Base-by-base conservation (phyloP, 2,329 filamentous ascomycete species). In the Colletotrichum plurivorum region DNA sequence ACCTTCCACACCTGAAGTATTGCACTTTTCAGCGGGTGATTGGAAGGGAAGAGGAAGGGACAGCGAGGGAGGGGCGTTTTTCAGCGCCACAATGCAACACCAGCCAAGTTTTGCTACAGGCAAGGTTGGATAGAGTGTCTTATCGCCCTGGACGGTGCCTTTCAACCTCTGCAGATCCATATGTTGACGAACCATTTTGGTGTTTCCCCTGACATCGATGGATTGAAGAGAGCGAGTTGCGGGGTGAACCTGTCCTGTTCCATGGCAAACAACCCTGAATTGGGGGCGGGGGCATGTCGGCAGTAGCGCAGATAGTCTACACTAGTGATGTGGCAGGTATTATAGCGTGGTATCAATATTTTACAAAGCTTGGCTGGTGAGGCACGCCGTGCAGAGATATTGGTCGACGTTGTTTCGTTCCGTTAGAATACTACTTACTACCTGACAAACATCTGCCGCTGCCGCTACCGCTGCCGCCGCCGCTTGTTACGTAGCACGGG, bases 61-160 rank as follows among this genome's bases (percentile, higher is more conserved):
- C 25, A 49, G 10, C 31, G 31, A 36, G 8, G 31, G 31, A 36
- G 31, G 27, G 31, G 31, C 31, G 31, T 8, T 12, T 49, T 46
- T 41, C 31, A 62, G 41, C 59, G 59, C 59, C 59, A 62, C 49
- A 62, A 54, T 62, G 59, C 46, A 62, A 63, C 60, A 41, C 52
- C 52, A 63, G 55, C 51, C 59, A 62, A 43, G 59, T 62, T 62
- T 48, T 46, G 59, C 20, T 46, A n/a, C 59, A 54, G 59, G 48
- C 58, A 12, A 53, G 41, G 53, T 65, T 69, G 66, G 66, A 39
- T 20, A 36, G 10, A 36, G 45, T 31, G 62, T n/a, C 6, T 36
- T 22, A 6, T 57, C 54, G 48, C 22, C 61, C 49, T 65, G 62
- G 55, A 27, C 61, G 39, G 10, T 31, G 46, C 31, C 13, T n/a